Percentiles rank a stretch among this genome's conserved stretches.
Evolutionary conservation across 2,329 filamentous ascomycete species (phyloP).

Genomic region (Arthrobotrys megalospora): DNA sequence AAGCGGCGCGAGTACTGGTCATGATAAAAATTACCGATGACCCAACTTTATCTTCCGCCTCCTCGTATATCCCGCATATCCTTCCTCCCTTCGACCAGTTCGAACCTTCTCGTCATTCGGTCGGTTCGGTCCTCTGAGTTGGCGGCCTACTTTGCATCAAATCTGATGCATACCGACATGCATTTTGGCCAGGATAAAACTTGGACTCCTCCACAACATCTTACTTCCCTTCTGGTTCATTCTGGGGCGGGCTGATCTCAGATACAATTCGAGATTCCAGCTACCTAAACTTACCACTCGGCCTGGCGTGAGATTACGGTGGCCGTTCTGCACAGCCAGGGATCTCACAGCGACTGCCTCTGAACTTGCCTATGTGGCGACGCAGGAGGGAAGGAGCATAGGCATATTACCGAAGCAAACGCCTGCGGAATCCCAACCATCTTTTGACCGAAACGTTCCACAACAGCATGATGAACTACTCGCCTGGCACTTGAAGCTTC

Average conservation of each 20-base stretch:
- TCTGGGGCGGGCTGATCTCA: constrained; percentile 58
- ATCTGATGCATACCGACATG: constrained; percentile 56
- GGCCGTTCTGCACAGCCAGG: constrained; percentile 55
- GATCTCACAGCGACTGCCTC: constrained; percentile 51
- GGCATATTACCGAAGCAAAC: constrained; percentile 55
- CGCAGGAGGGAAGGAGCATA: constrained; percentile 61
- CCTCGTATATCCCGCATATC: constrained; percentile 60
- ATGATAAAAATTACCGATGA: constrained; percentile 60
- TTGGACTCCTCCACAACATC: constrained; percentile 52
- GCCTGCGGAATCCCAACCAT: constrained; percentile 45
- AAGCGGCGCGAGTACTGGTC: constrained; percentile 47
- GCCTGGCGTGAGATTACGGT: constrained; percentile 59
- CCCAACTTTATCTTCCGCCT: constrained; percentile 49
- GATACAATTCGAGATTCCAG: constrained; percentile 54
- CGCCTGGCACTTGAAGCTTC: constrained; percentile 50
- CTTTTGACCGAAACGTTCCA: constrained; percentile 54
- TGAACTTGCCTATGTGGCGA: constrained; percentile 60
- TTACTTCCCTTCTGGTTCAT: constrained; percentile 46
- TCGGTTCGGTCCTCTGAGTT: constrained; percentile 55
- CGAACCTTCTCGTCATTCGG: constrained; percentile 57
- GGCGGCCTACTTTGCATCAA: constrained; percentile 58
- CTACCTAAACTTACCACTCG: constrained; percentile 51
- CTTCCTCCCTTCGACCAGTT: constrained; percentile 56
- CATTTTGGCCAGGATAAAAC: constrained; percentile 60
- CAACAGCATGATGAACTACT: constrained; percentile 56